Conservation (phyloP, 2,329 filamentous ascomycete genomes). For the Didymella pinodella region DNA sequence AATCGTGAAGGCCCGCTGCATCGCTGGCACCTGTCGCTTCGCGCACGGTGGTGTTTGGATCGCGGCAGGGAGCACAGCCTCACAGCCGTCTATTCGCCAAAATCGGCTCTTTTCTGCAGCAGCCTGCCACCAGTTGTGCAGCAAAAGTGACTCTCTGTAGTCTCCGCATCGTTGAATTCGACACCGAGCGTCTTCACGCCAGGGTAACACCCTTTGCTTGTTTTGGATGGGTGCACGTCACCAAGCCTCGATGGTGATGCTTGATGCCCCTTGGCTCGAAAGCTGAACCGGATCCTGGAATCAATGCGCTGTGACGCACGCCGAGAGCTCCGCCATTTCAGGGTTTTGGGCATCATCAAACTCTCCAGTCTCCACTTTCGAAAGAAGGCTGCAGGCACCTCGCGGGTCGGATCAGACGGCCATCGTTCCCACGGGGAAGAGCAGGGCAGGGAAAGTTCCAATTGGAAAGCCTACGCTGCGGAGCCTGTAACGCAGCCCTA, state of each 20-base stretch:
- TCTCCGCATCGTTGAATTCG: conserved; percentile 10
- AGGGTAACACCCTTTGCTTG: conserved; percentile 11
- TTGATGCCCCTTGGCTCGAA: conserved; percentile 35
- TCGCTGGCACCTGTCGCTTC: conserved; percentile 18
- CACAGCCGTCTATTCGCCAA: conserved; percentile 16
- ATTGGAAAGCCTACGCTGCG: neutral
- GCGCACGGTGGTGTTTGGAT: conserved; percentile 19
- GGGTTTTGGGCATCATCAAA: conserved; percentile 10
- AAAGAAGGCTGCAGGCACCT: conserved; percentile 13
- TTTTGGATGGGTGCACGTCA: conserved; percentile 32
- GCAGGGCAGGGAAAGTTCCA: conserved; percentile 1
- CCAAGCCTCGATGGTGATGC: conserved; percentile 37
- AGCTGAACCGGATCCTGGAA: conserved; percentile 25
- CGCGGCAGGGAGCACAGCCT: conserved; percentile 19
- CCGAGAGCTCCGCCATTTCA: conserved; percentile 16
- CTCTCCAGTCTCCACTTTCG: conserved; percentile 20
- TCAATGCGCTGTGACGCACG: conserved; percentile 27
- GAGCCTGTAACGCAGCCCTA: neutral
- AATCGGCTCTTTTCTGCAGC: conserved; percentile 6
- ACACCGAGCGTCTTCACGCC: conserved; percentile 2
- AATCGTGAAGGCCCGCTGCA: conserved; percentile 16
- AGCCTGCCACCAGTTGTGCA: conserved; percentile 13
- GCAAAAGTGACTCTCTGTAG: conserved; percentile 4
- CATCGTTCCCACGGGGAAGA: conserved; percentile 8
- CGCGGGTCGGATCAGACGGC: conserved; percentile 24